Base-by-base conservation (phyloP, 2,329 filamentous ascomycete genomes). In the Colletotrichum sp. region DNA sequence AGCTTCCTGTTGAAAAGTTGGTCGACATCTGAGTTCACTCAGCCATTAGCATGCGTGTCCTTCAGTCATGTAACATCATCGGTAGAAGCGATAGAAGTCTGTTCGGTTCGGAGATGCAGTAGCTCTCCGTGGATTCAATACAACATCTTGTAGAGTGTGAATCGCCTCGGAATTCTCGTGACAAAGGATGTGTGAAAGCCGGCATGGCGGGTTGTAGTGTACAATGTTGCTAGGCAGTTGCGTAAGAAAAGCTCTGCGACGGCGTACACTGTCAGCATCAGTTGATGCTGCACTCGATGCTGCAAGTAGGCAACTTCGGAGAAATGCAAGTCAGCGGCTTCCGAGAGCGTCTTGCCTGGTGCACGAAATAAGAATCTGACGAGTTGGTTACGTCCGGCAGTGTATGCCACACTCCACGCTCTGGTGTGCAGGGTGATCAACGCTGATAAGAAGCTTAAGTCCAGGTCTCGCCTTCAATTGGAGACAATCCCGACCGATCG, bases 21-120 rank as follows among this genome's bases (percentile, higher is more conserved):
- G 59, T 76, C 7, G 74, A 76, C 39, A 74, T 76, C 10, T 76
- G 49, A 66, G 39, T n/a, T 16, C 39, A n/a, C 36, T 26, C 39
- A 66, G 18, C 12, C 8, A n/a, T 30, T 36, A 21, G 5, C 16
- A 21, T 24, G 21, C 21, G 10, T 16, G 13, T 28, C 34, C 36
- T 34, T 10, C 16, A 34, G 34, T 28, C n/a, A 10, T 28, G 34
- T 26, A 59, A 59, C 55, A 12, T 59, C 26, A 59, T 59, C 12
- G 55, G 55, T 18, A 26, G 55, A 59, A 59, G 6, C 44, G n/a
- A 21, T 52, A 21, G 44, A 52, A 52, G n/a, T 21, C 44, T 52
- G 44, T 52, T 21, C 44, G n/a, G 44, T 52, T 21, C 44, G n/a
- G 44, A 52, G 44, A 52, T 52, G 44, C n/a, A 21, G 18, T 52